phyloP scores from a whole-genome alignment of 129 eudicot species.

The Pseudognaphalium luteoalbum region DNA sequence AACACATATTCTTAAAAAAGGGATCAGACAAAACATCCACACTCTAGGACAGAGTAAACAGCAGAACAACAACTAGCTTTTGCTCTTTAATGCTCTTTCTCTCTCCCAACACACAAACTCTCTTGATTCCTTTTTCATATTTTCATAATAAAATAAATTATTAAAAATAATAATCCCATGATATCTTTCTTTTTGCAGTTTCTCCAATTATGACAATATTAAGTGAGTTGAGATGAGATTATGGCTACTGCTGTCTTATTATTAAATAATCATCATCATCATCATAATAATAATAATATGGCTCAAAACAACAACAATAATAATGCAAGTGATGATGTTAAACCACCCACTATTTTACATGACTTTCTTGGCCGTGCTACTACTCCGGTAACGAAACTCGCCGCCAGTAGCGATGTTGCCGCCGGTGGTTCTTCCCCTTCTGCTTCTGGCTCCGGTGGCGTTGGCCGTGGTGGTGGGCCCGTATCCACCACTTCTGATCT shows the following conservation, averaged over 20 bases:
- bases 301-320: constrained; percentile 36
- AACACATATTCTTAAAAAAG: constrained; percentile 22
- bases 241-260: constrained; percentile 46
- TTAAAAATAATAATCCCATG: constrained; percentile 7
- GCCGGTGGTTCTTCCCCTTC: constrained; percentile 52
- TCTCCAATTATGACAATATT: constrained; percentile 10
- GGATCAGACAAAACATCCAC: constrained; percentile 47
- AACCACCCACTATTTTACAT: constrained; percentile 65
- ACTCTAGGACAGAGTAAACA: constrained; percentile 49
- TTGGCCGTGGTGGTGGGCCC: constrained; percentile 55
- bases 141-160: constrained; percentile 23
- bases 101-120: constrained; percentile 25
- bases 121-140: constrained; percentile 37
- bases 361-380: constrained; percentile 65
- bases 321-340: constrained; percentile 43
- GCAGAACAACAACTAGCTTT: constrained; percentile 51
- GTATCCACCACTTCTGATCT: constrained; percentile 83
- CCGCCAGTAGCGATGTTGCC: constrained; percentile 32
- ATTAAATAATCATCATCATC: constrained; percentile 11
- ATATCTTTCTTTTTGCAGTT: constrained; percentile 25
- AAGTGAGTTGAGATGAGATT: constrained; percentile 34
- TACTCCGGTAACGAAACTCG: constrained; percentile 39
- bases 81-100: constrained; percentile 64
- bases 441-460: constrained; percentile 52
- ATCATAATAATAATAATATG: constrained; percentile 29